Evolutionary conservation across 2,329 filamentous ascomycete species (phyloP).

Genomic region (Lachnellula occidentalis): DNA sequence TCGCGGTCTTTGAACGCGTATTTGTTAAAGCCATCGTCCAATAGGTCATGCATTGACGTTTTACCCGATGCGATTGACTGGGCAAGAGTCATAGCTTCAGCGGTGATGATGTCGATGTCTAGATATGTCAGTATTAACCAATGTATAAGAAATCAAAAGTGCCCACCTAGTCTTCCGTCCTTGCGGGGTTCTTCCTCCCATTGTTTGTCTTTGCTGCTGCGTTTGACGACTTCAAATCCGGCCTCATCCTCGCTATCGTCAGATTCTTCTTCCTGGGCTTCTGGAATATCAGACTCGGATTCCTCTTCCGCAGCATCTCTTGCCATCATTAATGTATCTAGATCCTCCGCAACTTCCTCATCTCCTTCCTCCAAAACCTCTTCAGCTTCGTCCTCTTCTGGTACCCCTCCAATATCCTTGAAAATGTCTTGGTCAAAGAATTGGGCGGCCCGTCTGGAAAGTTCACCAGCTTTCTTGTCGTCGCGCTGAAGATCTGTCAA

Average conservation of each 20-base stretch:
- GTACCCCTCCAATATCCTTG: slow-evolving; percentile 66
- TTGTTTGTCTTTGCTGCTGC: slow-evolving; percentile 44
- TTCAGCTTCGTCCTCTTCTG: slow-evolving; percentile 49
- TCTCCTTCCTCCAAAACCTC: slow-evolving; percentile 35
- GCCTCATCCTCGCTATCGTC: slow-evolving; percentile 35
- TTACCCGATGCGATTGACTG: slow-evolving; percentile 85
- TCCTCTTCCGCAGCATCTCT: slow-evolving; percentile 30
- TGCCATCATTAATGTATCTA: slow-evolving; percentile 31
- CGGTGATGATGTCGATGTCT: slow-evolving; percentile 99
- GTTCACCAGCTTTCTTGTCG: slow-evolving; percentile 45
- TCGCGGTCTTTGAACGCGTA: slow-evolving; percentile 86
- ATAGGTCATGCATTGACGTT: slow-evolving; percentile 69
- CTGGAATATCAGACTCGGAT: slow-evolving; percentile 16
- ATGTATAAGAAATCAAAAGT: background rate
- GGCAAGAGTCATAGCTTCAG: slow-evolving; percentile 95
- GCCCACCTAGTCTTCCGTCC: slow-evolving; percentile 56
- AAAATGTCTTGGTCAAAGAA: slow-evolving; percentile 98
- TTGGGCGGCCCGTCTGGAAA: slow-evolving; percentile 79
- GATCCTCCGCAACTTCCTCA: slow-evolving; percentile 36
- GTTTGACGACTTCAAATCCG: slow-evolving; percentile 60
- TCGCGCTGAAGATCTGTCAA: slow-evolving; percentile 58
- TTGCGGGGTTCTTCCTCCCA: slow-evolving; percentile 64
- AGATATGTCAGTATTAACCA: slow-evolving; percentile 24
- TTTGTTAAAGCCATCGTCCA: slow-evolving; percentile 93
- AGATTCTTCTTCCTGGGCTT: slow-evolving; percentile 33